These are phyloP conservation scores for Alternaria tenuissima DNA, from an alignment of 2,329 filamentous ascomycete genomes.

Conservation along the genomic window DNA sequence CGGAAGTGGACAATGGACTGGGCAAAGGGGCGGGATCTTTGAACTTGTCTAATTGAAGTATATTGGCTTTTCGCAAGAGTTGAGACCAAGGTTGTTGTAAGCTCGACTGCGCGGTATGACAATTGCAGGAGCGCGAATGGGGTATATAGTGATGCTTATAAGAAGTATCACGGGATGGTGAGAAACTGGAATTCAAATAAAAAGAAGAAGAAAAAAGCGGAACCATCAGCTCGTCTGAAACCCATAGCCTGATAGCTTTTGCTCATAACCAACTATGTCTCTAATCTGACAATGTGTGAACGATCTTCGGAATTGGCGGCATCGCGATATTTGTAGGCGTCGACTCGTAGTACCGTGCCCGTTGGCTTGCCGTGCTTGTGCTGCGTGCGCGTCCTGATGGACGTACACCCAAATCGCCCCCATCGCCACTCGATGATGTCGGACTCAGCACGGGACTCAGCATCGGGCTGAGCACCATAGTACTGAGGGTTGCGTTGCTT, in stretches of 20 bases:
- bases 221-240: background rate
- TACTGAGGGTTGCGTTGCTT: slow-evolving; percentile 28
- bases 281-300: slow-evolving; percentile 38
- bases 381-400: slow-evolving; percentile 32
- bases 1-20: background rate
- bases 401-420: slow-evolving; percentile 27
- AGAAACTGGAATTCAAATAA: background rate
- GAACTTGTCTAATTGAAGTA: background rate
- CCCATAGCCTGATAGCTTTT: background rate
- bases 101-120: background rate
- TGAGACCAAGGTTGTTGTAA: background rate
- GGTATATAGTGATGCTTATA: slow-evolving; percentile 3
- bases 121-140: background rate
- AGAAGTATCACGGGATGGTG: background rate
- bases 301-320: slow-evolving; percentile 40
- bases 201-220: background rate
- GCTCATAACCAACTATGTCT: background rate
- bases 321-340: slow-evolving; percentile 29
- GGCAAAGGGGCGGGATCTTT: background rate
- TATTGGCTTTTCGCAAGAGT: background rate
- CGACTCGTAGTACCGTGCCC: slow-evolving; percentile 42
- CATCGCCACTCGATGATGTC: slow-evolving; percentile 23
- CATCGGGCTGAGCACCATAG: slow-evolving; percentile 33
- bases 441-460: slow-evolving; percentile 31
- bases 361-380: slow-evolving; percentile 37